Conservation (phyloP, 805 yeast genomes). For the Ogataea philodendri region DNA sequence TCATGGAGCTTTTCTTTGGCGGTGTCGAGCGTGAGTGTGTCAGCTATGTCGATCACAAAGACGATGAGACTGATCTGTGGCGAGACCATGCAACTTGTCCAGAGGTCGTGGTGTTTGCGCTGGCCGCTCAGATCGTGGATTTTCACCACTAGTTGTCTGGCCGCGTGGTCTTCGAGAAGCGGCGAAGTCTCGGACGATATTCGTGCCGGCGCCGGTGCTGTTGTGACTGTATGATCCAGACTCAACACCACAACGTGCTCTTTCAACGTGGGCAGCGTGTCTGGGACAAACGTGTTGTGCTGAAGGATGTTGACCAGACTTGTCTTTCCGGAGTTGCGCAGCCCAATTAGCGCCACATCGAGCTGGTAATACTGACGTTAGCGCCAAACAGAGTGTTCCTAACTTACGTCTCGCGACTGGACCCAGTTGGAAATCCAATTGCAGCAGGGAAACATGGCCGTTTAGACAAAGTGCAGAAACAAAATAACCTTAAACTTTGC, state of each 20-base stretch:
- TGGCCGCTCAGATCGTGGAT: conserved; percentile 35
- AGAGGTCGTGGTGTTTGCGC: conserved; percentile 23
- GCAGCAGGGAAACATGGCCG: conserved; percentile 4
- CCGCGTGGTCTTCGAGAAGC: conserved; percentile 1
- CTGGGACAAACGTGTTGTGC: conserved; percentile 6
- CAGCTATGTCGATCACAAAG: conserved; percentile 32
- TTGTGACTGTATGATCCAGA: conserved; percentile 10
- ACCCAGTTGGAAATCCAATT: conserved; percentile 12
- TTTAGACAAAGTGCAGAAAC: no score
- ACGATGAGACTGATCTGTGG: conserved; percentile 22
- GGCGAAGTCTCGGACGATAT: conserved; percentile 6
- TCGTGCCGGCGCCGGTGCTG: conserved; percentile 12
- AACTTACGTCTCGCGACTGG: conserved; percentile 21
- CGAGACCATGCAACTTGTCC: conserved; percentile 21
- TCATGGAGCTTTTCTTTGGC: conserved; percentile 24
- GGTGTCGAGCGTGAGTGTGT: conserved; percentile 26
- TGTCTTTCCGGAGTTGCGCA: conserved; percentile 33
- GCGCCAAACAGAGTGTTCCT: neutral
- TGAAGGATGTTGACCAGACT: conserved; percentile 24
- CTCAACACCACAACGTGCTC: conserved; percentile 15
- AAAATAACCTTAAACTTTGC: no score
- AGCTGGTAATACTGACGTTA: conserved; percentile 26
- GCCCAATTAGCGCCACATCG: conserved; percentile 30
- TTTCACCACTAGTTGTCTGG: conserved; percentile 19
- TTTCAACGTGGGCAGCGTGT: conserved; percentile 30